Evolutionary conservation across 208 protist genomes (phyloP), one percentile per base, ranked within the genome.

Genomic region (Crithidia brevicula): DNA sequence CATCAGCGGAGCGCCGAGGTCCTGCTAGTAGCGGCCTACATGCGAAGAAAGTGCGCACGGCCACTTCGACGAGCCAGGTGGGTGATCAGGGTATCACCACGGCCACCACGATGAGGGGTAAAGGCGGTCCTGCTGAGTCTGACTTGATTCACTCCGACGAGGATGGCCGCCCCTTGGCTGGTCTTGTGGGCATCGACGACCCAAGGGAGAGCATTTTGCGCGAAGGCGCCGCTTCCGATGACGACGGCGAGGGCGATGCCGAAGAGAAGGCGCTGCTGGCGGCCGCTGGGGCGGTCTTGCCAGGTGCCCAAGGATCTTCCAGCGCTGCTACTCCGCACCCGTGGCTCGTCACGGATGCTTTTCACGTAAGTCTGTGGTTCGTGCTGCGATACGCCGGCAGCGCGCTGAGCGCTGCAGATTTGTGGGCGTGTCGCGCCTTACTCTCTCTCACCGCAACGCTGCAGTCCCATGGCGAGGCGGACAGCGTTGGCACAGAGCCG

Each of bases 321-420:
- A 28, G n/a, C 42, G 57, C 9, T 13, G n/a, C 51, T 20, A 36
- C 64, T 3, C 40, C 53, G 18, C 53, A 78, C n/a, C 47, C 46
- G 22, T 86, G 77, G 74, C 51, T 79, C 18, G 53, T 82, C 28
- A 78, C 76, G 25, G 78, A 80, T 33, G 63, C 81, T 1, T 92
- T 92, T 53, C 84, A 93, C 33, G 61, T 73, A 4, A 78, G 71
- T 15, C 42, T 79, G 20, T 88, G 84, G 83, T 83, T 81, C 49
- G 70, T 87, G 10, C 67, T 88, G 23, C 79, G 72, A 11, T 79
- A 83, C 36, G 79, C 66, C 20, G 73, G 74, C 20, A 31, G 33
- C 13, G 73, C 71, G 2, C 42, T 93, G 30, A 63, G 72, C 40
- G 43, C 62, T 4, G 46, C 54, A 3, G 79, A 82, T 25, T 57